Percentiles rank a stretch among this genome's conserved stretches.
These are phyloP conservation scores for Globisporangium cystogenes DNA, from an alignment of 352 stramenopile genomes.

Conservation along the genomic window DNA sequence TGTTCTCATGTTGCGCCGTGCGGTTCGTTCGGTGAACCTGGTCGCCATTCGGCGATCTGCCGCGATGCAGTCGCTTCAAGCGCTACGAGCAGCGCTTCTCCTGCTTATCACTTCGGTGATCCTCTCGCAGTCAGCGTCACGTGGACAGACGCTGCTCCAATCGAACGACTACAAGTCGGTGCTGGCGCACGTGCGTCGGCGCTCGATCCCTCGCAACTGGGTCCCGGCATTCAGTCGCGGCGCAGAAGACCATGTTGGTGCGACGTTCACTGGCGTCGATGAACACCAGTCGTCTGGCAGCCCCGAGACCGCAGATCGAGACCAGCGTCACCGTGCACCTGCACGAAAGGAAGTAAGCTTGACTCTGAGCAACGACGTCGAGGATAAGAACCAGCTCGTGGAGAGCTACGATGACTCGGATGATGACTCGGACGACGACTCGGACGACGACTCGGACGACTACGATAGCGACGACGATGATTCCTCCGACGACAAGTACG, in stretches of 20 bases:
- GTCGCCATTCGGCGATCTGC: conserved; percentile 56
- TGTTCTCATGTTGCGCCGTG: neutral
- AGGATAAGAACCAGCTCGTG: neutral
- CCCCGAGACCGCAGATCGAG: neutral
- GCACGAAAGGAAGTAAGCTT: neutral
- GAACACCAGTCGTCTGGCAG: neutral
- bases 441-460: conserved; percentile 9
- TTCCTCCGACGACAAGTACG: neutral
- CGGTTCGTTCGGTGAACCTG: neutral
- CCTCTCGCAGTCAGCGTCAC: neutral
- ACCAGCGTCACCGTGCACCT: neutral
- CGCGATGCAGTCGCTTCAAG: neutral
- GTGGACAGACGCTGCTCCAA: neutral
- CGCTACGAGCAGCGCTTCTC: neutral
- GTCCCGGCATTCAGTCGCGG: neutral
- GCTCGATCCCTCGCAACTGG: neutral
- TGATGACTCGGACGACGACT: conserved; percentile 7
- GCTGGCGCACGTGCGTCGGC: neutral
- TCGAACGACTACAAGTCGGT: neutral
- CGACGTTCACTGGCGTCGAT: neutral
- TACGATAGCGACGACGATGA: conserved; percentile 10
- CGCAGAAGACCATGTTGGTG: neutral
- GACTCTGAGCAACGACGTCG: neutral
- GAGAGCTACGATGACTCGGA: conserved; percentile 1
- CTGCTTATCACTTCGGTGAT: conserved; percentile 6